These are phyloP conservation scores for Exophiala sp. DNA, from an alignment of 2,329 filamentous ascomycete species.

Conservation along the genomic window DNA sequence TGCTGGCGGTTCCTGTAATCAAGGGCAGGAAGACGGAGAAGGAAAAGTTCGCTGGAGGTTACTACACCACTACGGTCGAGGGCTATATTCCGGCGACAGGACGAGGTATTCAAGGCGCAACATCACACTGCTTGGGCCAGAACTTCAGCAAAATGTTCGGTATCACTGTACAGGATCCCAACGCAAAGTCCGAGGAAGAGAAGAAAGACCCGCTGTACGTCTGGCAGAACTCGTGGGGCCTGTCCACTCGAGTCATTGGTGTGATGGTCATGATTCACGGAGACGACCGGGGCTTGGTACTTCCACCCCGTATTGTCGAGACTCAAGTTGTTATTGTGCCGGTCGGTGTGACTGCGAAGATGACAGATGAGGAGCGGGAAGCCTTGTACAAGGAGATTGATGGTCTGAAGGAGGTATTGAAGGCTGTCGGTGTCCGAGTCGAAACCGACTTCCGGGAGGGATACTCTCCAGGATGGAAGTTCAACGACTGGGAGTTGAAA, in stretches of 20 bases:
- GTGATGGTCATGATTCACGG: slow-evolving; percentile 99
- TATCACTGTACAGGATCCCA: slow-evolving; percentile 92
- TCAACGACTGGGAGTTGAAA: slow-evolving; percentile 98
- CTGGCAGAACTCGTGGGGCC: slow-evolving; percentile 99
- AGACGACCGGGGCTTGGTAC: slow-evolving; percentile 90
- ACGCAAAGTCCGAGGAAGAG: slow-evolving; percentile 66
- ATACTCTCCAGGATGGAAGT: slow-evolving; percentile 94
- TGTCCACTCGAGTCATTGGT: slow-evolving; percentile 94
- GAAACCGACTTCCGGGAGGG: slow-evolving; percentile 83
- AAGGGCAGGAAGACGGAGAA: slow-evolving; percentile 94
- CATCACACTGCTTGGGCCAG: slow-evolving; percentile 90
- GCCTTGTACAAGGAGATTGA: slow-evolving; percentile 74
- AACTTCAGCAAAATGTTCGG: slow-evolving; percentile 99
- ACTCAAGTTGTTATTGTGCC: slow-evolving; percentile 84
- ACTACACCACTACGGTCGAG: slow-evolving; percentile 96
- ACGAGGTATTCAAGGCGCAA: slow-evolving; percentile 92
- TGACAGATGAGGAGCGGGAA: slow-evolving; percentile 71
- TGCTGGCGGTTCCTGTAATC: slow-evolving; percentile 91
- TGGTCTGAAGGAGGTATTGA: slow-evolving; percentile 65
- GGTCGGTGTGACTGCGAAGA: slow-evolving; percentile 88
- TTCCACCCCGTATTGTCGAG: slow-evolving; percentile 86
- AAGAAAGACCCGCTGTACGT: slow-evolving; percentile 69
- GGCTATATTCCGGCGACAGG: slow-evolving; percentile 95
- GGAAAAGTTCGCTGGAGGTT: slow-evolving; percentile 94
- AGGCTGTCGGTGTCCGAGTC: slow-evolving; percentile 69